Base-by-base conservation (phyloP, 1,139 yeast genomes). In the Hyphopichia pseudoburtonii region DNA sequence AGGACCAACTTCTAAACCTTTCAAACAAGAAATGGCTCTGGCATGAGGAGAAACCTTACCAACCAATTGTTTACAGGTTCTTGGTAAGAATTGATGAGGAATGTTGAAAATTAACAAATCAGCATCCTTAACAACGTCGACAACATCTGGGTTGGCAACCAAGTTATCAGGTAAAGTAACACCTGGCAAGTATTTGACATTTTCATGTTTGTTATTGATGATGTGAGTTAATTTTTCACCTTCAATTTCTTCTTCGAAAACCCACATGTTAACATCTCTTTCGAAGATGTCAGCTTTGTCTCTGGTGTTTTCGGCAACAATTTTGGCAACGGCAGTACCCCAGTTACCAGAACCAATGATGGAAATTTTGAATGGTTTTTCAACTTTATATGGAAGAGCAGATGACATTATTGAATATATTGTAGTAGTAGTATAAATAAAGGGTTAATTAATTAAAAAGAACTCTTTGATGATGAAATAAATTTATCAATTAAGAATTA, bases 301-400 rank as follows among this genome's bases (percentile, higher is more conserved):
- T 15, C 51, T 48, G 25, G 73, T 62, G 53, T 71, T 71, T 51
- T 71, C 76, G 16, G 76, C 73, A 18, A 70, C 42, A 30, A 71
- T 63, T 46, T 71, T 71, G 38, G 77, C 76, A 35, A 71, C 66
- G 32, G 76, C 67, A 36, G 76, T 71, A 27, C 76, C 77, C 76
- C 76, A 71, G 50, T 70, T 71, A 24, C 77, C 76, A 19, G 75
- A 68, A 15, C 77, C 77, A 42, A 71, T 61, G 18, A 71, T 69
- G 38, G 72, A 65, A 30, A 71, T 58, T 45, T 55, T 60, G 52
- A 67, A 70, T 3, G 73, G 72, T 30, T 54, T 56, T 24, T 47
- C 62, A 18, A 34, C 14, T 29, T 34, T 34, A 30, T 34, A 34
- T 43, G 45, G 19, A 34, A 27, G 18, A 28, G 32, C 17, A 12